A percentile compares a stretch with the other conserved stretches of the same genome.
Conservation (phyloP, 1,284 basidiomycete genomes). For the Rhodofomes roseus region DNA sequence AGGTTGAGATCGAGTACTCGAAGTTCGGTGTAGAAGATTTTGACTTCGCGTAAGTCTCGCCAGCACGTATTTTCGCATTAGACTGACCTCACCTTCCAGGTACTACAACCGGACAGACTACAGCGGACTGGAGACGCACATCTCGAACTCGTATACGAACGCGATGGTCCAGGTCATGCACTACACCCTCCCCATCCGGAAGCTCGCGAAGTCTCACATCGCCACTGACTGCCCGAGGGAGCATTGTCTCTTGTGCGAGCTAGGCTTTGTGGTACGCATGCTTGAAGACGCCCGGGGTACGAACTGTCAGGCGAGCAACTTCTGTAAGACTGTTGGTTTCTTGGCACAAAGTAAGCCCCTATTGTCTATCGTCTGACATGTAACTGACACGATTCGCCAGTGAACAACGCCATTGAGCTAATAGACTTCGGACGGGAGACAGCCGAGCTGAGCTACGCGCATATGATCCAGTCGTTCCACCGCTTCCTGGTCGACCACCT, state of each 20-base stretch:
- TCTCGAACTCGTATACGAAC: constrained; percentile 97
- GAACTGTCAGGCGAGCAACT: constrained; percentile 97
- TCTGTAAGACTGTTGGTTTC: constrained; percentile 88
- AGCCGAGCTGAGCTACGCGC: constrained; percentile 72
- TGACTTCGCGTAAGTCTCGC: constrained; percentile 78
- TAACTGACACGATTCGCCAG: constrained; percentile 26
- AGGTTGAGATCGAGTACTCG: constrained; percentile 97
- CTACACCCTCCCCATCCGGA: constrained; percentile 77
- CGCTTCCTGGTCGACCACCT: constrained; percentile 88
- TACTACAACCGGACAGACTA: constrained; percentile 90
- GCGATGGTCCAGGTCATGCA: constrained; percentile 88
- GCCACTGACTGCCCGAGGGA: constrained; percentile 84
- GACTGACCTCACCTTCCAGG: constrained; percentile 34
- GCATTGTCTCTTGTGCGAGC: constrained; percentile 92
- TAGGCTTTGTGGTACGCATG: constrained; percentile 95
- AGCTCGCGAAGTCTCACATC: constrained; percentile 88
- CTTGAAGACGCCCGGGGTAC: constrained; percentile 91
- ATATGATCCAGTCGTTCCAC: constrained; percentile 93
- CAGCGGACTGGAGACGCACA: constrained; percentile 96
- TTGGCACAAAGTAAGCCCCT: constrained; percentile 62
- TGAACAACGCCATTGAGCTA: constrained; percentile 81
- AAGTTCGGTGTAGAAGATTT: constrained; percentile 99
- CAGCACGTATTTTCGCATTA: not conserved
- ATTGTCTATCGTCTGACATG: not conserved
- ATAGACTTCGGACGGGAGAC: constrained; percentile 85